Evolutionary conservation across 106 monocot genomes (phyloP).

Genomic region (Alisma plantagoaquatica): DNA sequence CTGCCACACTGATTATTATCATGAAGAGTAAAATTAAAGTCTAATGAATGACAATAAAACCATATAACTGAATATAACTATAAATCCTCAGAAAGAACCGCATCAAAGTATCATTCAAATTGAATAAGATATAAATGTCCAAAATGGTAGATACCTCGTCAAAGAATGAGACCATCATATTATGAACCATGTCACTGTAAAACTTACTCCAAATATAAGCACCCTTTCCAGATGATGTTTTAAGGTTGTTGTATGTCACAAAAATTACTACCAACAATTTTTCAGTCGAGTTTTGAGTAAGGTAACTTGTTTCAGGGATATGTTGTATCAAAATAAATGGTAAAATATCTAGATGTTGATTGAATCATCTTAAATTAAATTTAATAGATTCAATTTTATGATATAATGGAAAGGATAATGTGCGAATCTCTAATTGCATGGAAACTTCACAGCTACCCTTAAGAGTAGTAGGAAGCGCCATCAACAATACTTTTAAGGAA

Average conservation of each 20-base stretch:
- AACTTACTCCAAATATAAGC: constrained; percentile 87
- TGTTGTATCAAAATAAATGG: constrained; percentile 30
- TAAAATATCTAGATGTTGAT: too few relatives aligned
- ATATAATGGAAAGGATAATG: too few relatives aligned
- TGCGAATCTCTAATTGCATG: too few relatives aligned
- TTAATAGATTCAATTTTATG: too few relatives aligned
- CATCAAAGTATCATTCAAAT: not conserved
- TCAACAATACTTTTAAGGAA: too few relatives aligned
- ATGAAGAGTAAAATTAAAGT: not conserved
- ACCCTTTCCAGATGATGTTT: constrained; percentile 93
- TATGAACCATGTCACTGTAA: constrained; percentile 89
- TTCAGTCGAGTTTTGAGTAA: constrained; percentile 96
- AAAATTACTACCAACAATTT: constrained; percentile 90
- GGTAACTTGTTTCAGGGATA: constrained; percentile 96
- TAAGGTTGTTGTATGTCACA: constrained; percentile 87
- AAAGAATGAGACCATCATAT: constrained; percentile 92
- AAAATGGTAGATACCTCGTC: constrained; percentile 83
- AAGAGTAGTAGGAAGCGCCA: too few relatives aligned
- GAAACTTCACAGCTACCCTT: too few relatives aligned
- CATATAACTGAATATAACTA: too few relatives aligned
- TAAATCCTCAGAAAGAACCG: too few relatives aligned
- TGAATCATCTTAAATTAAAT: too few relatives aligned
- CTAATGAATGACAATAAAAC: not conserved
- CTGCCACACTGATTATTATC: too few relatives aligned
- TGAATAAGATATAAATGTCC: too few relatives aligned